Conservation (phyloP, 805 yeast genomes). For the Ogataea nonfermentans region DNA sequence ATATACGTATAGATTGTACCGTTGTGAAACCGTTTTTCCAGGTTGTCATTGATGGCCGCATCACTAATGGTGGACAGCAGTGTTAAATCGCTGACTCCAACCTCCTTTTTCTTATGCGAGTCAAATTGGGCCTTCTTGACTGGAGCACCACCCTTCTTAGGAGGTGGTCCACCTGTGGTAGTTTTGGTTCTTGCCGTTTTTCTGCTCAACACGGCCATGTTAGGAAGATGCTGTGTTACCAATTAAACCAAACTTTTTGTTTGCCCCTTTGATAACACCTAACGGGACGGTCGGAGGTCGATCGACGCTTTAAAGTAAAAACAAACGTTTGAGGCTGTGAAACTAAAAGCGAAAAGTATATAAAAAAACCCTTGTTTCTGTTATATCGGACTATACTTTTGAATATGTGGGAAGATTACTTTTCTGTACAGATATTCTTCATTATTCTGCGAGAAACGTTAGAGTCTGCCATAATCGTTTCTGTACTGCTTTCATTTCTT, state of each 20-base stretch:
- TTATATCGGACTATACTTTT: slow-evolving; percentile 1
- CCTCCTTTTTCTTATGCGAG: slow-evolving; percentile 84
- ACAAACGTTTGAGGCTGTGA: too few species aligned
- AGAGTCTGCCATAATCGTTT: slow-evolving; percentile 73
- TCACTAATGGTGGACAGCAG: slow-evolving; percentile 84
- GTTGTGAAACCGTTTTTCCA: slow-evolving; percentile 84
- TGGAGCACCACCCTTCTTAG: slow-evolving; percentile 46
- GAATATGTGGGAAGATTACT: slow-evolving; percentile 44
- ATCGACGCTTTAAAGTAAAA: slow-evolving; percentile 3
- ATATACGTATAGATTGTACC: slow-evolving; percentile 90
- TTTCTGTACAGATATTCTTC: slow-evolving; percentile 72
- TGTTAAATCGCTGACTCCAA: slow-evolving; percentile 96
- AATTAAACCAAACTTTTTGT: slow-evolving; percentile 4
- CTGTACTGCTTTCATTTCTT: slow-evolving; percentile 69
- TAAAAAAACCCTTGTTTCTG: neutral
- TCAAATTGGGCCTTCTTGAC: slow-evolving; percentile 92
- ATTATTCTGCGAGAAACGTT: slow-evolving; percentile 71
- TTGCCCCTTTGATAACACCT: slow-evolving; percentile 10
- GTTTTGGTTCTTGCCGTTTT: slow-evolving; percentile 67
- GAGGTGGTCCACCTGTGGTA: slow-evolving; percentile 44
- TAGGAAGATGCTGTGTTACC: slow-evolving; percentile 3
- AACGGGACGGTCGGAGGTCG: slow-evolving; percentile 9
- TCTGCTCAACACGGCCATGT: slow-evolving; percentile 39
- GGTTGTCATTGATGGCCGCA: slow-evolving; percentile 87
- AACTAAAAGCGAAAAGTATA: neutral